Evolutionary conservation across 2,329 filamentous ascomycete species (phyloP).

Genomic region (Claviceps spartinae): DNA sequence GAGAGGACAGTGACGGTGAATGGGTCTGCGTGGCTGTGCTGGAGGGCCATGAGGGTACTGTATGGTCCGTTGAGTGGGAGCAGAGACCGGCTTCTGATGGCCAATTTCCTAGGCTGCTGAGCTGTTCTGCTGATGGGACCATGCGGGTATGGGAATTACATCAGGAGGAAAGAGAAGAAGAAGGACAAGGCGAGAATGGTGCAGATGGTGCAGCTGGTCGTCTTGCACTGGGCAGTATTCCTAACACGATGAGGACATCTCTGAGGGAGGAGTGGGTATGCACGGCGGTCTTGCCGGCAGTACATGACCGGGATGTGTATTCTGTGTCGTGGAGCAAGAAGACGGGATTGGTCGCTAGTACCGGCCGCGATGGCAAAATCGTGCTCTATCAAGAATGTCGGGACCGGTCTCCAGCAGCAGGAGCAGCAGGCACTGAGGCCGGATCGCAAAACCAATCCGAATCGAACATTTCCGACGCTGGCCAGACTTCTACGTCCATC

Average conservation of each 20-base stretch:
- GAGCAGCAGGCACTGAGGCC: no score
- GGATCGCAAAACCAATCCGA: not conserved
- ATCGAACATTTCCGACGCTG: not conserved
- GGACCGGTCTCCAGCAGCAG: not conserved
- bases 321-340: constrained; percentile 68
- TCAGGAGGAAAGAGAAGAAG: constrained; percentile 36
- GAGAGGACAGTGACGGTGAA: constrained; percentile 76
- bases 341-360: constrained; percentile 70
- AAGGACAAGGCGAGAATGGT: constrained; percentile 14
- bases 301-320: constrained; percentile 73
- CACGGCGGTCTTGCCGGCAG: constrained; percentile 58
- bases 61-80: constrained; percentile 79
- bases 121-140: constrained; percentile 73
- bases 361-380: constrained; percentile 74
- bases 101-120: constrained; percentile 51
- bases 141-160: constrained; percentile 67
- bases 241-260: constrained; percentile 75
- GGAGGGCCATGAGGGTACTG: constrained; percentile 69
- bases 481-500: constrained; percentile 4
- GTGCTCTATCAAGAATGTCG: constrained; percentile 58
- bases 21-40: constrained; percentile 83
- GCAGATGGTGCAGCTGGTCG: constrained; percentile 20
- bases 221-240: constrained; percentile 46
- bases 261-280: constrained; percentile 76
- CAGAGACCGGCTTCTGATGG: constrained; percentile 22